Conservation (phyloP, 345 rosid genomes). For the Corchorus capsularis region DNA sequence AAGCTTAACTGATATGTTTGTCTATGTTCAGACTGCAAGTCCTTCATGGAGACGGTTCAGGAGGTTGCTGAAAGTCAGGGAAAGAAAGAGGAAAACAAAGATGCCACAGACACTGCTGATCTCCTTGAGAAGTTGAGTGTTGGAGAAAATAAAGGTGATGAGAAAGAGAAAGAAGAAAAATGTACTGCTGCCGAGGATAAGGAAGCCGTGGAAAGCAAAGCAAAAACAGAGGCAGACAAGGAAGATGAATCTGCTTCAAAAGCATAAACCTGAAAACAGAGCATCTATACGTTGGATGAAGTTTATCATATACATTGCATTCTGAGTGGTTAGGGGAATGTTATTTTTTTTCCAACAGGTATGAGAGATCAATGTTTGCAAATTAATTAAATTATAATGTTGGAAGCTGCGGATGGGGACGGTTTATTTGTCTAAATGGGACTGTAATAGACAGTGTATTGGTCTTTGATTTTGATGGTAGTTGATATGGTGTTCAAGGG, state of each 20-base stretch:
- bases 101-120: slow-evolving; percentile 53
- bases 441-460: not conserved
- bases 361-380: not conserved
- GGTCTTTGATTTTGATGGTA: not conserved
- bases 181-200: slow-evolving; percentile 29
- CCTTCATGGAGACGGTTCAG: slow-evolving; percentile 57
- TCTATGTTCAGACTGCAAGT: slow-evolving; percentile 50
- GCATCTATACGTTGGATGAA: not conserved
- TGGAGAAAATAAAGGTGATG: slow-evolving; percentile 47
- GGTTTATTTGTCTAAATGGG: not conserved
- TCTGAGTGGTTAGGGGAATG: not conserved
- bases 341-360: not conserved
- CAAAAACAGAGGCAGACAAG: slow-evolving; percentile 34
- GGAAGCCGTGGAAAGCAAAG: slow-evolving; percentile 22
- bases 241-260: slow-evolving; percentile 21
- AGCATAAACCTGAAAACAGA: slow-evolving; percentile 5
- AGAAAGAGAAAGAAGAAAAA: slow-evolving; percentile 8
- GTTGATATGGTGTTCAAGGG: slow-evolving; percentile 1
- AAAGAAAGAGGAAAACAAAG: slow-evolving; percentile 50
- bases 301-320: not conserved
- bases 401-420: not conserved
- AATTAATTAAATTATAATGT: not conserved
- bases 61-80: slow-evolving; percentile 60
- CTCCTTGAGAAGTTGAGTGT: slow-evolving; percentile 57
- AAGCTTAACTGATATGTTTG: not conserved